Evolutionary conservation across 1,139 yeast species (phyloP), one percentile per base, ranked within the genome.

Genomic region (Geotrichum reessii): DNA sequence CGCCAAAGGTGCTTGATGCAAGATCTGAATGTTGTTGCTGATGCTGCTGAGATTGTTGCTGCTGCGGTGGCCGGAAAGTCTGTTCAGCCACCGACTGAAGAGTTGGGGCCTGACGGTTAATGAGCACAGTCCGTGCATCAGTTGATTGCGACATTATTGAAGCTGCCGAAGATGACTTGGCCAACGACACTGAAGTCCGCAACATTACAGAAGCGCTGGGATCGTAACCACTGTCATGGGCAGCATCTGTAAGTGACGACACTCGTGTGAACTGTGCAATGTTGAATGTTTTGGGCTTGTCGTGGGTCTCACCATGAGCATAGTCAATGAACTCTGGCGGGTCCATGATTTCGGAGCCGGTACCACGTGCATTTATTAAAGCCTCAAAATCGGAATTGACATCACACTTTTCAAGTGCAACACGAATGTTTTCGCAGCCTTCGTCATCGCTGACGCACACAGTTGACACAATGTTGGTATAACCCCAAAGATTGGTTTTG

Each of bases 401-500:
- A 31, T 83, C 85, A 62, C 92, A 84, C 58, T 81, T 79, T 59
- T 92, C 96, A 62, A 90, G 78, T 1, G 81, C 74, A 8, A 83
- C 73, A 58, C 97, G 79, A 19, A 91, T 81, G 60, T 78, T 76
- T 68, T 90, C 96, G 57, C 87, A 87, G n/a, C 73, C 74, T 57
- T 84, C 87, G 67, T 89, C 96, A 65, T 86, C 87, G 55, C 83
- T 83, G 28, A 90, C 93, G 69, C 96, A 89, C 5, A 85, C 79
- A 0, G 90, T 80, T 4, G 95, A 88, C 12, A 87, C 78, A 56
- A 85, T 79, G 70, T 90, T 90, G 57, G 96, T 85, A 70, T 80
- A 92, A 50, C 85, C 87, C 86, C 96, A 95, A 63, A 95, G 73
- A 67, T 86, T 88, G 19, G 87, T 78, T 67, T 91, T 89, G 59